phyloP scores from a whole-genome alignment of 192 early-diverging fungal species.

The Spinellus fusiger region DNA sequence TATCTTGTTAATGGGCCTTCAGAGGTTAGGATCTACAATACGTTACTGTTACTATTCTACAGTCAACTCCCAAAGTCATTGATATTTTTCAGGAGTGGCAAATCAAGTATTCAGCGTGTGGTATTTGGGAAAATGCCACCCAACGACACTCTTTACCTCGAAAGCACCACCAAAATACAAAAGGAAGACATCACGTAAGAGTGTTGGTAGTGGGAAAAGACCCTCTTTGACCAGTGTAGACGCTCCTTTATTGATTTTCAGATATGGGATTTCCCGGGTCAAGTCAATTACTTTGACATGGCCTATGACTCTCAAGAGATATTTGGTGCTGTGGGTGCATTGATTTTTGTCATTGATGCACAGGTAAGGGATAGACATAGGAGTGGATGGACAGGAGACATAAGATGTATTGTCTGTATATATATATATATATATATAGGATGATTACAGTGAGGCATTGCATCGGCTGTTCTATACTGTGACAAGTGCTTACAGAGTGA shows the following conservation, averaged over 20 bases:
- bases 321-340: constrained; percentile 62
- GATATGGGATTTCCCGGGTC: constrained; percentile 90
- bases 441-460: constrained; percentile 80
- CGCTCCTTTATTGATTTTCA: constrained; percentile 80
- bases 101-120: constrained; percentile 77
- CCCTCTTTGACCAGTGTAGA: not conserved
- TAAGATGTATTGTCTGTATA: not conserved
- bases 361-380: constrained; percentile 51
- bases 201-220: not conserved
- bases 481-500: constrained; percentile 67
- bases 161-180: constrained; percentile 66
- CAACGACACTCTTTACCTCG: constrained; percentile 81
- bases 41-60: not conserved
- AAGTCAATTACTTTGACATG: constrained; percentile 75
- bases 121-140: constrained; percentile 88
- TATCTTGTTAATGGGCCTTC: constrained; percentile 42
- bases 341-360: constrained; percentile 94
- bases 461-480: constrained; percentile 69
- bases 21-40: constrained; percentile 24
- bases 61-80: not conserved
- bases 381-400: not conserved
- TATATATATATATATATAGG: constrained; percentile 27
- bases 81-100: constrained; percentile 59
- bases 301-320: constrained; percentile 60
- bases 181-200: constrained; percentile 64